phyloP scores from a whole-genome alignment of 2,329 filamentous ascomycete genomes.

The Westerdykella sp. region DNA sequence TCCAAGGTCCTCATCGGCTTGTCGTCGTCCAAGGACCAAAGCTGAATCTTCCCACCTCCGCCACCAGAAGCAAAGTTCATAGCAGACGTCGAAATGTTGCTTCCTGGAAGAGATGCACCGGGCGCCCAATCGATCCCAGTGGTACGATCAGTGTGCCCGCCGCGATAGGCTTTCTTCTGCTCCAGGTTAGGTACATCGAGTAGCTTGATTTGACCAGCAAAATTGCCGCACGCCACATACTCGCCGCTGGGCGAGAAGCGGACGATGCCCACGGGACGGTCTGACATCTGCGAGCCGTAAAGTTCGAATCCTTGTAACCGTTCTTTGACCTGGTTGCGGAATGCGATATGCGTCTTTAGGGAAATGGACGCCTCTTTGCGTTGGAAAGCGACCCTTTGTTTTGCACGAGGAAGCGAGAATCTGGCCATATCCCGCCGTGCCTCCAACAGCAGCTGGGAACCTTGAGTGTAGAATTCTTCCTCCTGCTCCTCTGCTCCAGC shows the following conservation, averaged over 20 bases:
- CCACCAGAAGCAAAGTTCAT: constrained; percentile 88
- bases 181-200: constrained; percentile 77
- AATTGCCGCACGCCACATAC: constrained; percentile 82
- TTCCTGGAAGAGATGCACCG: constrained; percentile 65
- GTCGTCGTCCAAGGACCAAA: constrained; percentile 85
- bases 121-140: constrained; percentile 90
- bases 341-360: constrained; percentile 83
- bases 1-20: constrained; percentile 75
- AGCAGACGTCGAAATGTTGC: constrained; percentile 62
- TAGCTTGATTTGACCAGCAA: constrained; percentile 83
- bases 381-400: constrained; percentile 68
- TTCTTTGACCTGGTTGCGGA: constrained; percentile 83
- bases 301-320: constrained; percentile 76
- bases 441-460: constrained; percentile 64
- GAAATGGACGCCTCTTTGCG: constrained; percentile 76
- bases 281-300: constrained; percentile 87
- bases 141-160: constrained; percentile 81
- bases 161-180: constrained; percentile 64
- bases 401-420: constrained; percentile 78
- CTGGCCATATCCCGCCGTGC: constrained; percentile 73
- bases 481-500: constrained; percentile 57
- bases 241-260: constrained; percentile 82
- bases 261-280: constrained; percentile 85
- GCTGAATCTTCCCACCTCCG: constrained; percentile 76
- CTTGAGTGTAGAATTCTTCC: constrained; percentile 92